A percentile compares a stretch with the other conserved stretches of the same genome.
Evolutionary conservation across 2,329 filamentous ascomycete species (phyloP).

Genomic region (Plenodomus biglobosus): DNA sequence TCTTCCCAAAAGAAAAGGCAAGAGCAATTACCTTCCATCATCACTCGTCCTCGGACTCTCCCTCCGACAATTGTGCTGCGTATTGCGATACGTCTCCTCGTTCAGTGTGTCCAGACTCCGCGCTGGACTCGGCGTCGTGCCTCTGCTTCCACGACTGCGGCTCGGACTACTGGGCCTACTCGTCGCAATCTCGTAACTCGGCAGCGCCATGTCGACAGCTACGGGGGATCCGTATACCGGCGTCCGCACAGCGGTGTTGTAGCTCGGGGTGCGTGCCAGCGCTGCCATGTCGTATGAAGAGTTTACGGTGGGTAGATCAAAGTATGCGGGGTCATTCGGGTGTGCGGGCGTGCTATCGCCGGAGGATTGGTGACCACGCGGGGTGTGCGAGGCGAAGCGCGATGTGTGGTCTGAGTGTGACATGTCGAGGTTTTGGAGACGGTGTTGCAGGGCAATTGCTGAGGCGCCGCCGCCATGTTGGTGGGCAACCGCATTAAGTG

Average conservation of each 20-base stretch:
- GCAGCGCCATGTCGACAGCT: slow-evolving; percentile 42
- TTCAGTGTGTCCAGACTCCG: slow-evolving; percentile 39
- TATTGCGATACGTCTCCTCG: slow-evolving; percentile 44
- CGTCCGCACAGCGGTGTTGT: slow-evolving; percentile 53
- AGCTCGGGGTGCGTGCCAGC: slow-evolving; percentile 54
- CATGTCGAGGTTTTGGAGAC: slow-evolving; percentile 57
- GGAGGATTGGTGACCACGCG: slow-evolving; percentile 35
- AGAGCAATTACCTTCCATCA: slow-evolving; percentile 28
- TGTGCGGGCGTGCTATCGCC: slow-evolving; percentile 42
- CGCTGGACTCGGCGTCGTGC: slow-evolving; percentile 38
- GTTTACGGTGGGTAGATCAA: slow-evolving; percentile 21
- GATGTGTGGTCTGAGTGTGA: slow-evolving; percentile 38
- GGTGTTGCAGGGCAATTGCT: slow-evolving; percentile 68
- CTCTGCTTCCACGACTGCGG: slow-evolving; percentile 32
- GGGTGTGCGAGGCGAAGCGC: slow-evolving; percentile 19
- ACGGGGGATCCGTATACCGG: slow-evolving; percentile 46
- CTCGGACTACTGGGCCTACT: slow-evolving; percentile 47
- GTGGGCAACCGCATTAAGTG: slow-evolving; percentile 48
- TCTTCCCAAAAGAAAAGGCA: slow-evolving; percentile 1
- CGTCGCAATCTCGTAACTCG: slow-evolving; percentile 51
- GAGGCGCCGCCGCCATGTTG: slow-evolving; percentile 49
- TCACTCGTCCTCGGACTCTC: slow-evolving; percentile 29
- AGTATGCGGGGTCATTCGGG: slow-evolving; percentile 22
- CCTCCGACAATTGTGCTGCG: slow-evolving; percentile 35
- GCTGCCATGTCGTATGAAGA: slow-evolving; percentile 47